A percentile compares a stretch with the other conserved stretches of the same genome.
Evolutionary conservation across 768 basidiomycete species (phyloP).

Genomic region (Myochromella boudieri): DNA sequence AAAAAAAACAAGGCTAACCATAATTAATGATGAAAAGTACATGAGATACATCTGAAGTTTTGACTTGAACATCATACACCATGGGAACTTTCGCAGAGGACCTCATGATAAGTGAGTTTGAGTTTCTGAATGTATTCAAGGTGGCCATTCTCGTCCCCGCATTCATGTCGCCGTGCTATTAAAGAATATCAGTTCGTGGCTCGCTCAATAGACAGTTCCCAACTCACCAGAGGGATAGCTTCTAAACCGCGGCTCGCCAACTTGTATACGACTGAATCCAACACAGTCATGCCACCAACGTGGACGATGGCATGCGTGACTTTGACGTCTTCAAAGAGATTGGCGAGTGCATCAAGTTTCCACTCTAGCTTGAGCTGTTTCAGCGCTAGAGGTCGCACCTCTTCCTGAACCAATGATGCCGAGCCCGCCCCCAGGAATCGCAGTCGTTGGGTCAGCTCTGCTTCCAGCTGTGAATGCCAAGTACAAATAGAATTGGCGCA

Average conservation of each 20-base stretch:
- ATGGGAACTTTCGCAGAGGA: slow-evolving; percentile 76
- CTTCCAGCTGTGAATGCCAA: slow-evolving; percentile 91
- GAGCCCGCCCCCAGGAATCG: slow-evolving; percentile 55
- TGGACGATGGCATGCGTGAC: slow-evolving; percentile 81
- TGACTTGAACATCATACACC: slow-evolving; percentile 92
- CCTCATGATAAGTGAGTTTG: slow-evolving; percentile 57
- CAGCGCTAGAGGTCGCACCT: slow-evolving; percentile 67
- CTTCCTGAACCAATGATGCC: slow-evolving; percentile 96
- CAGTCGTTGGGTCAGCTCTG: slow-evolving; percentile 52
- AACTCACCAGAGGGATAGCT: slow-evolving; percentile 79
- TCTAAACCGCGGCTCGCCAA: slow-evolving; percentile 84
- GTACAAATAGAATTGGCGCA: slow-evolving; percentile 96
- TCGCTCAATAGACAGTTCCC: slow-evolving; percentile 6
- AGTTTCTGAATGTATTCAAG: slow-evolving; percentile 80
- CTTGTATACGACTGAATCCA: slow-evolving; percentile 91
- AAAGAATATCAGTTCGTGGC: slow-evolving; percentile 15
- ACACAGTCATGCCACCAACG: slow-evolving; percentile 82
- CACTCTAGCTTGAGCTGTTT: slow-evolving; percentile 88
- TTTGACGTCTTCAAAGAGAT: slow-evolving; percentile 87
- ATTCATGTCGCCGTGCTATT: slow-evolving; percentile 92
- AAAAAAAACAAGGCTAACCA: slow-evolving; percentile 57
- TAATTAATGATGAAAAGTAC: slow-evolving; percentile 96
- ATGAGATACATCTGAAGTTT: slow-evolving; percentile 85
- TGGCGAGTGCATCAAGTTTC: slow-evolving; percentile 91
- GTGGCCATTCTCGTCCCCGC: slow-evolving; percentile 77